Evolutionary conservation across 2,329 filamentous ascomycete genomes (phyloP), one percentile per base, ranked within the genome.

Genomic region (Hypoxylon sp.): DNA sequence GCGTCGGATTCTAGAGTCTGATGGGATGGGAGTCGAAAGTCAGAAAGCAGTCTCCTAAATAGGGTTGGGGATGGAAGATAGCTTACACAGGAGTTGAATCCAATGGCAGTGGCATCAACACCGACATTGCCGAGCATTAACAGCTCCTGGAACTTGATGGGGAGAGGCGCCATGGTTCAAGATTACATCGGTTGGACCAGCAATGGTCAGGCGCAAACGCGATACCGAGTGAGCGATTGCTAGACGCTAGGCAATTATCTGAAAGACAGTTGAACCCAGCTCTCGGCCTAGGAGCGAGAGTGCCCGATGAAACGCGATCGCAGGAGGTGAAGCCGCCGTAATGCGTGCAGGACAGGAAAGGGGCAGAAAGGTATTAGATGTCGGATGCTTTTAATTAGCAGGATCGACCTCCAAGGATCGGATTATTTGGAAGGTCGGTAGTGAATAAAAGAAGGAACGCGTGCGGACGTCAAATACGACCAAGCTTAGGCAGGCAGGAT

Each of bases 1-100:
- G 91, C 87, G 81, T 99, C 95, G 77, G 95, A 99, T 86, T 99
- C 95, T 82, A 99, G 87, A 79, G 95, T 99, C 94, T 97, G 43
- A 61, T 46, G n/a, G 28, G 51, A 50, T 26, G 41, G 28, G 20
- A 32, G 64, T 39, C 7, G 7, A 5, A 7, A 39, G 17, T 41
- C 11, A 41, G 32, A 37, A 37, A 73, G 70, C 73, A 71, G 59
- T 48, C 55, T 69, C 63, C 57, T n/a, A 32, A 19, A 44, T 24
- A 56, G 57, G 55, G 57, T 58, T 50, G 37, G 64, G 51, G 59
- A 59, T 57, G 56, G 61, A 59, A 54, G 53, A 26, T 37, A 56
- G 85, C 89, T 81, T 85, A 94, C 90, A 84, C 91, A 94, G 78
- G 90, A 91, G 80, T 94, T 93, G 84, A 94, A 95, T 76, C 91